A percentile compares a stretch with the other conserved stretches of the same genome.
Conservation (phyloP, 345 rosid species). For the Trapa incisa region DNA sequence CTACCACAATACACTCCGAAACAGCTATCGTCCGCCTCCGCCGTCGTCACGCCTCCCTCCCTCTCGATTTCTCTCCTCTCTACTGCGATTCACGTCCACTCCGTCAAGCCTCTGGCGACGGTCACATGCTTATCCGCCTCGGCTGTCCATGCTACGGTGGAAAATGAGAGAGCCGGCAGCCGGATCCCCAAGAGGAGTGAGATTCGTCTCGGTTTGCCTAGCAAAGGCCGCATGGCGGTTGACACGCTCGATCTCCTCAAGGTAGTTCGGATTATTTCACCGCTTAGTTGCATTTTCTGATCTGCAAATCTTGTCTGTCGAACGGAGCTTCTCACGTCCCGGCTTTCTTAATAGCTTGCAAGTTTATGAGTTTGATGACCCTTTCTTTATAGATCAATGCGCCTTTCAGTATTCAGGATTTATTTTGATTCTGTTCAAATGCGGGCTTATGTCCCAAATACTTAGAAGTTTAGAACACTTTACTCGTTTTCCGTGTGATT, state of each 20-base stretch:
- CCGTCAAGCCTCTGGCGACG: conserved; percentile 1
- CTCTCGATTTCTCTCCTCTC: not conserved
- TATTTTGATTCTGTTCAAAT: not conserved
- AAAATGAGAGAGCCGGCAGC: conserved; percentile 24
- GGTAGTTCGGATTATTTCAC: conserved; percentile 20
- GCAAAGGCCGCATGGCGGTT: conserved; percentile 91
- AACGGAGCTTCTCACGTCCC: no score
- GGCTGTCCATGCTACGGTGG: conserved; percentile 19
- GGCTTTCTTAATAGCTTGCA: no score
- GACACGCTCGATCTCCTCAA: conserved; percentile 77
- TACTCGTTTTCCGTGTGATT: not conserved
- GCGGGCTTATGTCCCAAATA: not conserved
- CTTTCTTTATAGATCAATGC: not conserved
- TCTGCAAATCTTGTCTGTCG: not conserved
- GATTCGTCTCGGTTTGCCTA: conserved; percentile 87
- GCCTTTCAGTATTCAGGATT: not conserved
- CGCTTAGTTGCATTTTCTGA: no score
- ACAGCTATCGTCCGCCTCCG: not conserved
- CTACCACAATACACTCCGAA: not conserved
- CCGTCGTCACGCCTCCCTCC: not conserved
- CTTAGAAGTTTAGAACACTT: not conserved
- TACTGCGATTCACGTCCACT: not conserved
- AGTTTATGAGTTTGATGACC: no score
- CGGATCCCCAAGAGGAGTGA: conserved; percentile 28
- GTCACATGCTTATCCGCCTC: conserved; percentile 3